phyloP scores from a whole-genome alignment of 2,329 filamentous ascomycete species.

The Stachybotrys chlorohalonatus region DNA sequence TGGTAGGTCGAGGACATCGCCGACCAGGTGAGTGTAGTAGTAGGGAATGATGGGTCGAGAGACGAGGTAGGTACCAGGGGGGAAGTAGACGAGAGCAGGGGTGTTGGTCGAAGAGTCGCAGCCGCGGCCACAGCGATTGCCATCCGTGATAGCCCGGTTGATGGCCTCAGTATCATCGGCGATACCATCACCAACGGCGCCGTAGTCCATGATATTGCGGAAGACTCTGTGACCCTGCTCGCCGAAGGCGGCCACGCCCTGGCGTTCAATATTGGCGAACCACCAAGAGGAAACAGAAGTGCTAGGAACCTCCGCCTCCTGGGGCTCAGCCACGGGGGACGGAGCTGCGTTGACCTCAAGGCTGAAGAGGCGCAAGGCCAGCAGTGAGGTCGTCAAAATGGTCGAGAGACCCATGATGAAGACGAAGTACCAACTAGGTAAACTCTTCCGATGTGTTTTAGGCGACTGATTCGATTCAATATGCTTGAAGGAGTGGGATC shows the following conservation, averaged over 20 bases:
- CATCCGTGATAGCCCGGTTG: constrained; percentile 72
- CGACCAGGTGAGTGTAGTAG: constrained; percentile 91
- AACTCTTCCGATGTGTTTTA: not conserved
- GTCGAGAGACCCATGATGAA: constrained; percentile 38
- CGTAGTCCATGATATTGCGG: constrained; percentile 70
- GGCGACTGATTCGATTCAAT: not conserved
- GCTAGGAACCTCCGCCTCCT: not conserved
- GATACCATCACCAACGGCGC: constrained; percentile 56
- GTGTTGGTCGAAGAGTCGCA: constrained; percentile 80
- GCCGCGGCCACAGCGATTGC: constrained; percentile 66
- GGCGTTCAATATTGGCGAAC: constrained; percentile 59
- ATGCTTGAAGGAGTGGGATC: not conserved
- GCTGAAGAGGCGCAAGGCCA: constrained; percentile 33
- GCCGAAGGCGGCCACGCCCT: constrained; percentile 57
- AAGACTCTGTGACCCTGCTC: constrained; percentile 56
- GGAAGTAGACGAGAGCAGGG: constrained; percentile 87
- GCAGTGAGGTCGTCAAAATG: constrained; percentile 29
- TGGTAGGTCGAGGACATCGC: constrained; percentile 64
- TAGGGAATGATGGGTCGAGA: constrained; percentile 70
- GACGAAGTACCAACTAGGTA: constrained; percentile 23
- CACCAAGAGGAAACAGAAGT: constrained; percentile 51
- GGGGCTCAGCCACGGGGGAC: constrained; percentile 9
- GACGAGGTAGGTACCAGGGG: constrained; percentile 76
- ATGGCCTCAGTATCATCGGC: constrained; percentile 86
- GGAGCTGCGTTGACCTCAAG: constrained; percentile 23